Evolutionary conservation across 1,284 basidiomycete genomes (phyloP).

Genomic region (Ganoderma lucidum): DNA sequence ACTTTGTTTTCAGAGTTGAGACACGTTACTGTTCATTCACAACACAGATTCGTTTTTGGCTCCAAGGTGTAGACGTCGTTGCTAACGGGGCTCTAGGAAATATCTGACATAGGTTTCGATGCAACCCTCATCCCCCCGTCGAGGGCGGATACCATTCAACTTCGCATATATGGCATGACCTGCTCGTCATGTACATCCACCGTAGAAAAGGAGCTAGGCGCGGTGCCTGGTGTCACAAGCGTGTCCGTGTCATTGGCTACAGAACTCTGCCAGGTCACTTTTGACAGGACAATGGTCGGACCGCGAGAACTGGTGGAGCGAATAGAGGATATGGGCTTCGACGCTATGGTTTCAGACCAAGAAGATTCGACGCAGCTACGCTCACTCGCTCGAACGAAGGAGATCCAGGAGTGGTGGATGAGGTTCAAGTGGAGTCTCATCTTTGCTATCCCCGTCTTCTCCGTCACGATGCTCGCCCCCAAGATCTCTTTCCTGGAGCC

Average conservation of each 20-base stretch:
- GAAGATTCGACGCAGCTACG: constrained; percentile 88
- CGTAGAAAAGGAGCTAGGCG: constrained; percentile 76
- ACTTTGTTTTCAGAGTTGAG: too few relatives aligned
- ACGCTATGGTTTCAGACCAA: constrained; percentile 87
- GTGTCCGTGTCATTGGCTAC: constrained; percentile 80
- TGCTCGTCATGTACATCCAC: constrained; percentile 85
- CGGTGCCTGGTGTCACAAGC: constrained; percentile 78
- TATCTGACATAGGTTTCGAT: constrained; percentile 93
- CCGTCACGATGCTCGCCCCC: constrained; percentile 90
- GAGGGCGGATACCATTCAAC: constrained; percentile 70
- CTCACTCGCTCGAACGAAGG: constrained; percentile 91
- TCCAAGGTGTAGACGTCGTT: neutral
- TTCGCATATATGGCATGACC: constrained; percentile 93
- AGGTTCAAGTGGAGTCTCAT: constrained; percentile 80
- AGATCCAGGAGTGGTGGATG: constrained; percentile 90
- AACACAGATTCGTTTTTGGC: too few relatives aligned
- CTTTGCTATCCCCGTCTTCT: constrained; percentile 94
- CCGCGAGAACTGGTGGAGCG: constrained; percentile 88
- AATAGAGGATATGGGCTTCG: constrained; percentile 90
- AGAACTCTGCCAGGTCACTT: constrained; percentile 78
- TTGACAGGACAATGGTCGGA: constrained; percentile 78
- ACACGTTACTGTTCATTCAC: neutral
- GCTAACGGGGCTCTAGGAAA: constrained; percentile 64
- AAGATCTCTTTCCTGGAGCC: constrained; percentile 69
- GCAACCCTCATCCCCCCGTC: constrained; percentile 75